Percentiles rank a stretch among this genome's conserved stretches.
phyloP scores from a whole-genome alignment of 352 stramenopile genomes.

The Blastocystis sp. region DNA sequence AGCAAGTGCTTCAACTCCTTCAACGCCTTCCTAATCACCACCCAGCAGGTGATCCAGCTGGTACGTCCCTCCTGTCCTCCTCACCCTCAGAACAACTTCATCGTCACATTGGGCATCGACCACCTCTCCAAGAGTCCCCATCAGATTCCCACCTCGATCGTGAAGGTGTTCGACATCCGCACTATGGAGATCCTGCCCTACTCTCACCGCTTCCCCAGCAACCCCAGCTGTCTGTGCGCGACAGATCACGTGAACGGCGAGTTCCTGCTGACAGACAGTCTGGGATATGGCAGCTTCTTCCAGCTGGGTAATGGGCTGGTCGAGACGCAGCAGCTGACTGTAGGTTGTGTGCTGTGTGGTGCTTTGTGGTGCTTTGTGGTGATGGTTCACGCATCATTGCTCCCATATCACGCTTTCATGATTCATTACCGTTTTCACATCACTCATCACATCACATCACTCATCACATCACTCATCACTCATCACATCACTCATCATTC shows the following conservation, averaged over 20 bases:
- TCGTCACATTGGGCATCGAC: constrained; percentile 41
- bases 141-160: not conserved
- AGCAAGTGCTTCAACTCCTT: constrained; percentile 31
- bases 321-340: constrained; percentile 9
- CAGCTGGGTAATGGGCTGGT: constrained; percentile 33
- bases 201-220: constrained; percentile 13
- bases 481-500: too few species aligned
- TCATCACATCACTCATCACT: too few species aligned
- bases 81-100: constrained; percentile 11
- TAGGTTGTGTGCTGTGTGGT: not conserved
- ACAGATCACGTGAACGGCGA: not conserved
- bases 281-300: not conserved
- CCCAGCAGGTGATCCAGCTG: constrained; percentile 36
- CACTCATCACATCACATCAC: too few species aligned
- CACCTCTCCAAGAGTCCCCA: constrained; percentile 37
- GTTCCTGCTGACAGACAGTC: constrained; percentile 12
- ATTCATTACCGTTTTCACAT: too few species aligned
- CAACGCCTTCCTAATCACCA: constrained; percentile 44
- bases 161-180: constrained; percentile 48
- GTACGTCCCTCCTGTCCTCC: not conserved
- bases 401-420: not conserved
- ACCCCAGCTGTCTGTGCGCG: not conserved
- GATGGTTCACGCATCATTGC: not conserved
- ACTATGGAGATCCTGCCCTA: constrained; percentile 48
- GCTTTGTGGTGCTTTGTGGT: too few species aligned